Evolutionary conservation across 768 basidiomycete species (phyloP).

Genomic region (Lyophyllum shimeji): DNA sequence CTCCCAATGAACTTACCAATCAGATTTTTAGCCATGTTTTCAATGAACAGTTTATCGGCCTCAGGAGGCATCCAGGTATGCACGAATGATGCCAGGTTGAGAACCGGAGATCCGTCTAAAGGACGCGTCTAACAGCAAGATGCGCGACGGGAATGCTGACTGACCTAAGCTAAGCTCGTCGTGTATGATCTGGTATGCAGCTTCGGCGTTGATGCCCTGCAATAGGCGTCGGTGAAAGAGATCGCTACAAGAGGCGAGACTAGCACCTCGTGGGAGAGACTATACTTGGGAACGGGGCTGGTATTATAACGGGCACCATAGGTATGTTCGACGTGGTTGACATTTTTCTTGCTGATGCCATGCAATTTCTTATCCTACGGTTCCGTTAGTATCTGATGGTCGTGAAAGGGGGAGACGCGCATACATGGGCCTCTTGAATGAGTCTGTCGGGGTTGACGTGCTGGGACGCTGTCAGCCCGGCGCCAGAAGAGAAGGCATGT

Average conservation of each 20-base stretch:
- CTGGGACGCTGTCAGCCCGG: slow-evolving; percentile 29
- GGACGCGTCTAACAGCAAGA: slow-evolving; percentile 7
- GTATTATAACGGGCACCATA: slow-evolving; percentile 69
- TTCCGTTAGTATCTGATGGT: slow-evolving; percentile 3
- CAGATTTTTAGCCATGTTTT: slow-evolving; percentile 68
- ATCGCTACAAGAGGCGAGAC: not conserved
- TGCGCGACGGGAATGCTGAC: not conserved
- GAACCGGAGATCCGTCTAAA: slow-evolving; percentile 54
- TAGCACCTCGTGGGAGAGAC: slow-evolving; percentile 52
- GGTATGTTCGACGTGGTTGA: slow-evolving; percentile 35
- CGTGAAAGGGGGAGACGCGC: slow-evolving; percentile 5
- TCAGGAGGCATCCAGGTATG: slow-evolving; percentile 63
- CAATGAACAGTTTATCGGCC: slow-evolving; percentile 53
- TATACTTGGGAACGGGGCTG: slow-evolving; percentile 69
- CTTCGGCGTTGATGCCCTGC: slow-evolving; percentile 56
- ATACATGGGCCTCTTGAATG: slow-evolving; percentile 55
- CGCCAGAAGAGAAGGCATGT: not conserved
- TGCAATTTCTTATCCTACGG: slow-evolving; percentile 46
- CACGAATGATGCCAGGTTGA: slow-evolving; percentile 65
- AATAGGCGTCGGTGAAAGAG: slow-evolving; percentile 1
- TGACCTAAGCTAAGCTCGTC: slow-evolving; percentile 65
- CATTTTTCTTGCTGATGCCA: slow-evolving; percentile 31
- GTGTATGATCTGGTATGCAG: slow-evolving; percentile 54
- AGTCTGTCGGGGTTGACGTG: slow-evolving; percentile 70
- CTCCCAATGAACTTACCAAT: slow-evolving; percentile 34